Conservation (phyloP, 352 stramenopile genomes). For the Globisporangium apiculatum region DNA sequence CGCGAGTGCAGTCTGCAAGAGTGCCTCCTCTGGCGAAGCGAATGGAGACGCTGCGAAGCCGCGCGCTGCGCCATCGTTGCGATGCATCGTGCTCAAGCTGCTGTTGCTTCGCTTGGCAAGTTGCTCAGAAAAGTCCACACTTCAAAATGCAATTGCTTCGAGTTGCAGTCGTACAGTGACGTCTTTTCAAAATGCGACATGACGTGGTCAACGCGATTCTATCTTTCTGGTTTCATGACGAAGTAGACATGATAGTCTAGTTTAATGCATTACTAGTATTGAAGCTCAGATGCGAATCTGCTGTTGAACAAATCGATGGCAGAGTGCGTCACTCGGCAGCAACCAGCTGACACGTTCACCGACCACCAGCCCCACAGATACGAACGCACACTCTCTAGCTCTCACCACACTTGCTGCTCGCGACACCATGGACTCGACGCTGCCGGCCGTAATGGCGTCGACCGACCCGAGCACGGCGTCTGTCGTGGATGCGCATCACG, state of each 20-base stretch:
- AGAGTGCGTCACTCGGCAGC: too few species aligned
- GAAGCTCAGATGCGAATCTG: too few species aligned
- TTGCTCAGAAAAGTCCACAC: background rate
- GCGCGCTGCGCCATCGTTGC: background rate
- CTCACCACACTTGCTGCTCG: too few species aligned
- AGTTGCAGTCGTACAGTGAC: too few species aligned
- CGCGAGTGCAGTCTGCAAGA: slow-evolving; percentile 2
- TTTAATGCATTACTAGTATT: too few species aligned
- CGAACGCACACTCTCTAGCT: background rate
- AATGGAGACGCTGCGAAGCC: slow-evolving; percentile 4
- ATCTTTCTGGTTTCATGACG: too few species aligned
- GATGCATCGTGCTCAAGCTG: background rate
- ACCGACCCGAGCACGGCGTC: background rate
- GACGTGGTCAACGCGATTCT: too few species aligned
- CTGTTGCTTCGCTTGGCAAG: background rate
- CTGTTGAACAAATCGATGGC: too few species aligned
- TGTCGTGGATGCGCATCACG: background rate
- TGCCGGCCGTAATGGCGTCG: slow-evolving; percentile 9
- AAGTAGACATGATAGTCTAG: too few species aligned
- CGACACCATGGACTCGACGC: slow-evolving; percentile 10
- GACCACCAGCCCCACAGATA: background rate
- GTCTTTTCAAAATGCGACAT: too few species aligned
- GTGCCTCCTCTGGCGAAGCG: slow-evolving; percentile 5
- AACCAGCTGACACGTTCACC: too few species aligned
- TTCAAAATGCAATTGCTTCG: too few species aligned